Evolutionary conservation across 495 filamentous ascomycete species (phyloP), one percentile per base, ranked within the genome.

Genomic region (Amphirosellinia nigrospora): DNA sequence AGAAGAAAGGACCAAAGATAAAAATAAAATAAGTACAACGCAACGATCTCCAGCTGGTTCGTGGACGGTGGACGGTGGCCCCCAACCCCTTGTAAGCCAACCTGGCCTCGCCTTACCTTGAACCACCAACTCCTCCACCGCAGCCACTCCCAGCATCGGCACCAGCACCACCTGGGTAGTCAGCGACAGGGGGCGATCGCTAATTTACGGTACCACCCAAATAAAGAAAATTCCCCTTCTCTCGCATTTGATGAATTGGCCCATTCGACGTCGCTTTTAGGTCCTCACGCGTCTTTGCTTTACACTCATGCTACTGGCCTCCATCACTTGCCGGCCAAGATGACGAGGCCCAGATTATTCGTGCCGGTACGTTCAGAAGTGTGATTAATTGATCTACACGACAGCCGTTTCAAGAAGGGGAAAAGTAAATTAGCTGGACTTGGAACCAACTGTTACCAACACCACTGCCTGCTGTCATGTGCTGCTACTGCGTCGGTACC

Each of bases 281-380:
- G 28, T 19, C 52, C 46, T 50, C 45, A 55, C 58, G 71, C 56
- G 70, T 73, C 70, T 72, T 66, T 67, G 62, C 63, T 28, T 52
- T 73, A 66, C 68, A 66, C 73, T 74, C 60, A 73, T 77, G 74
- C 67, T 70, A 46, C 60, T 70, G 72, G 68, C 52, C 66, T 64
- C 56, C 28, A 68, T 62, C 63, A 68, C 68, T 71, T 69, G 72
- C 39, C 45, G 64, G 66, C 69, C 82, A 82, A 71, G 73, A 93
- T 94, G 91, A 88, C 91, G 73, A 88, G 91, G 77, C 92, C 76
- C 86, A 89, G 72, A 92, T 93, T 69, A 89, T 94, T 79, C 86
- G 92, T 81, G 92, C 92, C 75, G 92, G 92, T 94, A 89, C 73
- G 76, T 76, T 4, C 67, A 68, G 52, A 50, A 64, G 61, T 73